Base-by-base conservation (phyloP, 164 flowering plant species). In the Macadamia tetraphylla region DNA sequence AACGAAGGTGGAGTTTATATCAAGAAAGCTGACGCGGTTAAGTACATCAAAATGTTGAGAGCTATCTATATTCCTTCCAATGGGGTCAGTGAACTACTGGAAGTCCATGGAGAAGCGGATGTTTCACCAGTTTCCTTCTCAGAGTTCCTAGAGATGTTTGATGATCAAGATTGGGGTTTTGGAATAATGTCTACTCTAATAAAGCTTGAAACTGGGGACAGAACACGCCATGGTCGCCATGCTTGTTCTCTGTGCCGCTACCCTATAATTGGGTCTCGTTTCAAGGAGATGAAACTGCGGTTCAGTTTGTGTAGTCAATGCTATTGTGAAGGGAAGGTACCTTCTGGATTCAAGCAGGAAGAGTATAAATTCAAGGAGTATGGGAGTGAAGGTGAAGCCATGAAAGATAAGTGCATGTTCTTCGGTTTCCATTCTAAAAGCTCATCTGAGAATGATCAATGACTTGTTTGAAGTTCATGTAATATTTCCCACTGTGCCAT, bases 311-410 rank as follows among this genome's bases (percentile, higher is more conserved):
- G 75, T 48, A n/a, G 5, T 3, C 15, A 17, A 15, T 72, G 75
- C 7, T 72, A 72, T 64, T 62, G 75, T 23, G 70, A 62, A 57
- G 70, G 75, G 4, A 62, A 67, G 70, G 75, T 72, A 35, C 75
- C 75, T 9, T 42, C 66, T 13, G 10, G 58, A 3, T 62, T 53
- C 18, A 67, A 67, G 63, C 14, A 55, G 49, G 75, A 72, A 57
- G 66, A 67, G 17, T 72, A 72, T 53, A 67, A 32, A 18, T 72
- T 72, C 23, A 67, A 67, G 29, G 75, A 72, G 44, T 72, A 72
- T 55, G 57, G 66, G 42, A 69, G 35, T 18, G 57, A 61, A 32
- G 51, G 52, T 29, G 64, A 61, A 52, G 58, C 70, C 35, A 32
- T 30, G 71, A 68, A 62, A 68, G 65, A 68, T 59, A 60, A 31